A percentile compares a stretch with the other conserved stretches of the same genome.
Conservation (phyloP, 1,284 basidiomycete genomes). For the Paramarasmius palmivorus region DNA sequence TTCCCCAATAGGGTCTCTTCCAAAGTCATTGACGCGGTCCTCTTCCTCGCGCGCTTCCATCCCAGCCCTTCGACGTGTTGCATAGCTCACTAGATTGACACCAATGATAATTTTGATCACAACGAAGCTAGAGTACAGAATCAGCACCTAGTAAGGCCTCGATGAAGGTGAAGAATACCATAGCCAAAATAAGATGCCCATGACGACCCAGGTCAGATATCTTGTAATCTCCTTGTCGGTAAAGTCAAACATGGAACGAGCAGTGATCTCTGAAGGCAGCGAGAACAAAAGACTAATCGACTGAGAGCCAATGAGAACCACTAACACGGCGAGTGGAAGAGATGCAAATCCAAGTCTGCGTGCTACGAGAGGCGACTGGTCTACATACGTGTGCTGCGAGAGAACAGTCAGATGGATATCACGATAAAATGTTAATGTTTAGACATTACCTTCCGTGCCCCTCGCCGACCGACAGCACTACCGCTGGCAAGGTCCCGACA, state of each 20-base stretch:
- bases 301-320: slow-evolving; percentile 87
- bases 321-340: slow-evolving; percentile 88
- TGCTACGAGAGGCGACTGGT: slow-evolving; percentile 93
- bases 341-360: slow-evolving; percentile 93
- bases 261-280: slow-evolving; percentile 33
- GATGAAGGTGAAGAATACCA: slow-evolving; percentile 53
- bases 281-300: slow-evolving; percentile 68
- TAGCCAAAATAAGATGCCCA: slow-evolving; percentile 76
- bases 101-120: slow-evolving; percentile 89
- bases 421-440: neutral
- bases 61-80: slow-evolving; percentile 69
- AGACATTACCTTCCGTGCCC: slow-evolving; percentile 64
- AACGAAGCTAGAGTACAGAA: slow-evolving; percentile 54
- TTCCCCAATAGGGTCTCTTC: slow-evolving; percentile 84
- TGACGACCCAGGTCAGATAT: slow-evolving; percentile 64
- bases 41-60: slow-evolving; percentile 77
- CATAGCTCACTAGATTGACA: slow-evolving; percentile 83
- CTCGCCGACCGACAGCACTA: slow-evolving; percentile 66
- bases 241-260: slow-evolving; percentile 39
- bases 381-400: slow-evolving; percentile 82
- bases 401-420: slow-evolving; percentile 2
- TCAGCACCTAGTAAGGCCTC: neutral
- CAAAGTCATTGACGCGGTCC: slow-evolving; percentile 81
- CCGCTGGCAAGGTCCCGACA: slow-evolving; percentile 91
- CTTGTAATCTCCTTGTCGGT: slow-evolving; percentile 51